phyloP scores from a whole-genome alignment of 805 yeast genomes.

The Ogataea populi-albae region DNA sequence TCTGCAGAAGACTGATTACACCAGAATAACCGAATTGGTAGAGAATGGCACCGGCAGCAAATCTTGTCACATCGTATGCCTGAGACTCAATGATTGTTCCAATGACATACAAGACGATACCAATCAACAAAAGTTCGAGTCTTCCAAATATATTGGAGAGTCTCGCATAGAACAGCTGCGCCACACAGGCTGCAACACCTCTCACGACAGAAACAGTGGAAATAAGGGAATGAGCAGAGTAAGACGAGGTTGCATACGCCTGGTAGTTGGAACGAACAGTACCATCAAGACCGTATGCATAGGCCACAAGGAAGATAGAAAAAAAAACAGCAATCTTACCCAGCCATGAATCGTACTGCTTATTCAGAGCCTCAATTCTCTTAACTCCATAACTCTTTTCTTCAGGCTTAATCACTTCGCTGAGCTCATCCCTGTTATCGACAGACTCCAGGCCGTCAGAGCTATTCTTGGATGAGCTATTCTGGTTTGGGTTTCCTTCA shows the following conservation, averaged over 20 bases:
- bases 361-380: slow-evolving; percentile 52
- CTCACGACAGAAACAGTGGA: slow-evolving; percentile 59
- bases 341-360: slow-evolving; percentile 39
- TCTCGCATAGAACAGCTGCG: slow-evolving; percentile 63
- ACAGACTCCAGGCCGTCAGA: not conserved
- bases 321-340: slow-evolving; percentile 42
- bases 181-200: slow-evolving; percentile 62
- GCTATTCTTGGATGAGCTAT: too few relatives aligned
- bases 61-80: slow-evolving; percentile 53
- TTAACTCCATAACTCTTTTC: slow-evolving; percentile 49
- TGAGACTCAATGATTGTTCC: slow-evolving; percentile 66
- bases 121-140: slow-evolving; percentile 44
- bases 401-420: not conserved
- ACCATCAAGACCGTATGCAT: slow-evolving; percentile 58
- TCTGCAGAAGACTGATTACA: slow-evolving; percentile 50
- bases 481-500: too few relatives aligned
- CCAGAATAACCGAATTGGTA: slow-evolving; percentile 63
- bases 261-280: slow-evolving; percentile 48
- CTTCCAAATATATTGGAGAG: slow-evolving; percentile 69
- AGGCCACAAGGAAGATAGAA: slow-evolving; percentile 52
- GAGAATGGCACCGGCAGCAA: slow-evolving; percentile 63
- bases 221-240: slow-evolving; percentile 49
- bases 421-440: not conserved
- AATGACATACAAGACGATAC: slow-evolving; percentile 53
- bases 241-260: slow-evolving; percentile 54